Evolutionary conservation across 2,329 filamentous ascomycete genomes (phyloP).

Genomic region (Scolecobasidium constrictum): DNA sequence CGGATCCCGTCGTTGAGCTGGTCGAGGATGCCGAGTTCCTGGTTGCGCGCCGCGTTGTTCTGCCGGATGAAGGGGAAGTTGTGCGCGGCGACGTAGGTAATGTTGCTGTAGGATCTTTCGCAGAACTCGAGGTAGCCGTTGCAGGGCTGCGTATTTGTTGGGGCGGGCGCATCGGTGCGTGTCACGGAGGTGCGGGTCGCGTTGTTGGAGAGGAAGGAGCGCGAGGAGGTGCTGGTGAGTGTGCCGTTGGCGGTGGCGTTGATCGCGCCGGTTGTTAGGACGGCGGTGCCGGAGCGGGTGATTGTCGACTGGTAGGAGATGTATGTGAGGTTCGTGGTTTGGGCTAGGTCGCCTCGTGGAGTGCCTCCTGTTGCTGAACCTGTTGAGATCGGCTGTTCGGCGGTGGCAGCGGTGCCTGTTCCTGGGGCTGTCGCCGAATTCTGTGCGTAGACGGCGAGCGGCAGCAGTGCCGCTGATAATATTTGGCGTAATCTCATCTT

Average conservation of each 20-base stretch:
- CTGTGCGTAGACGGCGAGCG: not conserved
- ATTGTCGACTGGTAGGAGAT: not conserved
- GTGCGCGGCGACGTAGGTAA: slow-evolving; percentile 30
- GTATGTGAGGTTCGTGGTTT: not conserved
- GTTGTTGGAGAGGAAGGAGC: not conserved
- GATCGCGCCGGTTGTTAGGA: not conserved
- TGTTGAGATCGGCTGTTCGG: no score
- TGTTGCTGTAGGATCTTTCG: slow-evolving; percentile 27
- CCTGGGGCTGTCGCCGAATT: not conserved
- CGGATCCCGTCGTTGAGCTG: slow-evolving; percentile 30
- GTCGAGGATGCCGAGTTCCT: slow-evolving; percentile 24
- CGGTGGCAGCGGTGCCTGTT: not conserved
- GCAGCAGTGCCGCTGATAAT: not conserved
- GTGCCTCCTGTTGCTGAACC: not conserved
- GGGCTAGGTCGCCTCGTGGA: not conserved
- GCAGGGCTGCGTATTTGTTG: slow-evolving; percentile 30
- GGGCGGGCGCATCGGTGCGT: no score
- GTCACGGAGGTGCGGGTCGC: slow-evolving; percentile 16
- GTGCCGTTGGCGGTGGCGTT: not conserved
- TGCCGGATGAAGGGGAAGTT: slow-evolving; percentile 25
- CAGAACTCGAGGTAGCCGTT: slow-evolving; percentile 31
- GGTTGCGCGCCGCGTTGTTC: slow-evolving; percentile 26
- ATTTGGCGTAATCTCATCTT: not conserved
- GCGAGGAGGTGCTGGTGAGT: not conserved
- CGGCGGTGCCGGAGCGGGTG: not conserved